Evolutionary conservation across 768 basidiomycete genomes (phyloP).

Genomic region (Sporobolomyces roseus): DNA sequence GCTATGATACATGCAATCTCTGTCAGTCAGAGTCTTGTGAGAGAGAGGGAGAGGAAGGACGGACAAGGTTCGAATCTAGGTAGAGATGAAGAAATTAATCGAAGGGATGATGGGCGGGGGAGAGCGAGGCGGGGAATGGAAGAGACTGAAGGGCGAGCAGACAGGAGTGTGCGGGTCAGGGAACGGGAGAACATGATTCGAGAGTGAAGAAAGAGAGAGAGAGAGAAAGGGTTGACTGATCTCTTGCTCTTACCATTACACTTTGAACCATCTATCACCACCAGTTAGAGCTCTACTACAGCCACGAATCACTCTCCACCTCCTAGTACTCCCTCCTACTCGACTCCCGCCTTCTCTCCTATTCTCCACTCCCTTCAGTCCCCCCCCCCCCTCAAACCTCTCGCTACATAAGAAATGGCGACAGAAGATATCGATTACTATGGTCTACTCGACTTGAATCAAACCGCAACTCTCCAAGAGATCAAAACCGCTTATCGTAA

Average conservation of each 20-base stretch:
- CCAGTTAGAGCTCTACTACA: too few relatives aligned
- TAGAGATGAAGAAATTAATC: conserved; percentile 15
- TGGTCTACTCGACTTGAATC: conserved; percentile 37
- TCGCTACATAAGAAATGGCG: conserved; percentile 8
- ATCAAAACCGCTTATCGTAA: conserved; percentile 43
- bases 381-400: neutral
- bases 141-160: conserved; percentile 2
- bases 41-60: neutral
- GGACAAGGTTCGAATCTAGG: conserved; percentile 28
- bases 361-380: neutral
- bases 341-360: too few relatives aligned
- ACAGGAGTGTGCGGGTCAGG: neutral
- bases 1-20: conserved; percentile 43
- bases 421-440: conserved; percentile 40
- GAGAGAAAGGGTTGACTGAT: neutral
- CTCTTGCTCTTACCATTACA: too few relatives aligned
- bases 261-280: too few relatives aligned
- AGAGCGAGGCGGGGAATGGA: neutral
- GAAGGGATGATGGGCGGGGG: neutral
- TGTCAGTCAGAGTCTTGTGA: neutral
- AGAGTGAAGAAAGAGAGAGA: too few relatives aligned
- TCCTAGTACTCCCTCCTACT: too few relatives aligned
- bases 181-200: conserved; percentile 12
- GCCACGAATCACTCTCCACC: too few relatives aligned
- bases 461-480: conserved; percentile 32